A percentile compares a stretch with the other conserved stretches of the same genome.
phyloP scores from a whole-genome alignment of 495 filamentous ascomycete species.

The Halenospora varia region DNA sequence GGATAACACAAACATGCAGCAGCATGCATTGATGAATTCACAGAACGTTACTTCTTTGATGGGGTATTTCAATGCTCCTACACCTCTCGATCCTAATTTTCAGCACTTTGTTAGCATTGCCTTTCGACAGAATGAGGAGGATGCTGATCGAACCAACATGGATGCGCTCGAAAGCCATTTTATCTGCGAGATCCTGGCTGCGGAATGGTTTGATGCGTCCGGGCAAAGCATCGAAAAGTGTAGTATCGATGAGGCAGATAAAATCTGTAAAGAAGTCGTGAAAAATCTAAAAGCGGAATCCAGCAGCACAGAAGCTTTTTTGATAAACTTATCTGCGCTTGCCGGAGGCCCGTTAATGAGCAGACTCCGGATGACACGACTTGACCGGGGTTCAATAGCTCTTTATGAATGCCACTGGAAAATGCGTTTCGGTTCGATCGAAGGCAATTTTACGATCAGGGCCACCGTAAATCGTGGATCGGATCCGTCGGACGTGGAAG shows the following conservation, averaged over 20 bases:
- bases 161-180: conserved; percentile 43
- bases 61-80: conserved; percentile 19
- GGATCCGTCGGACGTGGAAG: conserved; percentile 15
- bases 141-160: conserved; percentile 40
- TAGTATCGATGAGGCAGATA: conserved; percentile 42
- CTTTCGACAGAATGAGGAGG: conserved; percentile 20
- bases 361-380: conserved; percentile 32
- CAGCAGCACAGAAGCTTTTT: conserved; percentile 40
- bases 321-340: conserved; percentile 49
- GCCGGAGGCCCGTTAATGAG: conserved; percentile 43
- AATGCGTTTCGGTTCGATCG: conserved; percentile 38
- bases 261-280: conserved; percentile 40
- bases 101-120: conserved; percentile 18
- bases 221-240: conserved; percentile 32
- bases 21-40: neutral
- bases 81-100: conserved; percentile 12
- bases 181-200: conserved; percentile 35
- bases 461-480: conserved; percentile 42
- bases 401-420: conserved; percentile 43
- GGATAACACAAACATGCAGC: conserved; percentile 4
- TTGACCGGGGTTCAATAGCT: conserved; percentile 33
- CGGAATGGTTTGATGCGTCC: conserved; percentile 38
- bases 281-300: conserved; percentile 39
- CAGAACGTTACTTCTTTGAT: conserved; percentile 17
- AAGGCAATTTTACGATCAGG: conserved; percentile 41